Conservation (phyloP, 257 asterid species). For the Nicotiana undulata region DNA sequence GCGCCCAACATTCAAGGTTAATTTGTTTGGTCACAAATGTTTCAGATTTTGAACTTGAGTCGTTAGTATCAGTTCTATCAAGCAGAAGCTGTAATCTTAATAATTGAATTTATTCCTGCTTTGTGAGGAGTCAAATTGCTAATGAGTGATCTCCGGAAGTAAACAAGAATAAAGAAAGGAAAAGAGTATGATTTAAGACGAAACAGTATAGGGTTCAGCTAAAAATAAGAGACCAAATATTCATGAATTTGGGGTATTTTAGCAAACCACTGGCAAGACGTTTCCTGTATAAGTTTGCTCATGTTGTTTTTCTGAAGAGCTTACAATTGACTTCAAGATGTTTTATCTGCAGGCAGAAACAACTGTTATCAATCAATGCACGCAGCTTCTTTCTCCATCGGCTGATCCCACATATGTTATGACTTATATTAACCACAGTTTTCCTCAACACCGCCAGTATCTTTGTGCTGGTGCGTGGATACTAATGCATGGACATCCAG, state of each 20-base stretch:
- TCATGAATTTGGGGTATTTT: not conserved
- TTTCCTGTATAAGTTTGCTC: not conserved
- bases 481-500: conserved; percentile 87
- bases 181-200: not conserved
- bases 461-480: conserved; percentile 99
- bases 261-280: not conserved
- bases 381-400: conserved; percentile 80
- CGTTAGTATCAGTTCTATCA: not conserved
- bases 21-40: not conserved
- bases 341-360: conserved; percentile 67
- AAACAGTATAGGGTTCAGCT: not conserved
- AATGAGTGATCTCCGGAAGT: not conserved
- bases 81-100: not conserved
- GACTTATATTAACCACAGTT: conserved; percentile 85
- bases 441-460: conserved; percentile 76
- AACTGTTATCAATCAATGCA: conserved; percentile 87
- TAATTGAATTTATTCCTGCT: not conserved
- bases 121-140: not conserved
- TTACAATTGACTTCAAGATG: not conserved
- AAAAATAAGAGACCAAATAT: no score
- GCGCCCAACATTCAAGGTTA: not conserved
- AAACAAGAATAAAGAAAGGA: not conserved
- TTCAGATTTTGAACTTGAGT: not conserved
- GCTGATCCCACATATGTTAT: conserved; percentile 77
- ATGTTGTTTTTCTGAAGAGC: not conserved